Evolutionary conservation across 495 filamentous ascomycete species (phyloP).

Genomic region (Penicilliopsis zonata): DNA sequence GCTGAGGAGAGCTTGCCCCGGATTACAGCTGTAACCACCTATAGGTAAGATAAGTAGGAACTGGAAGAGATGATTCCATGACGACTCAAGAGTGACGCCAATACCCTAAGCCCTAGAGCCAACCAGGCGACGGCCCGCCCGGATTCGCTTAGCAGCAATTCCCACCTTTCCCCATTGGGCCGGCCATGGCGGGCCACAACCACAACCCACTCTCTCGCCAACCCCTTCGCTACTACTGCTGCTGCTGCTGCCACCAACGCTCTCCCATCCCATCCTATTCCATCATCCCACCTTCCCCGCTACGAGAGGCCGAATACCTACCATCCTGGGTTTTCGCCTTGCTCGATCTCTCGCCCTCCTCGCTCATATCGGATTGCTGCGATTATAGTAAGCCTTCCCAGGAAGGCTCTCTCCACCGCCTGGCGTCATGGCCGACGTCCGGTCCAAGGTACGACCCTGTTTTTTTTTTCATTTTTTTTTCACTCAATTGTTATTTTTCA

Average conservation of each 20-base stretch:
- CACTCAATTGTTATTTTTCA: not conserved
- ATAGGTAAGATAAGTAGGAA: too few species aligned
- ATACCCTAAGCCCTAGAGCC: constrained; percentile 21
- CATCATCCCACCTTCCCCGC: constrained; percentile 16
- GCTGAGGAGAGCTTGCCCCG: too few species aligned
- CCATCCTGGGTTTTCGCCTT: constrained; percentile 27
- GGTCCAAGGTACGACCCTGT: constrained; percentile 36
- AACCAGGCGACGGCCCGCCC: constrained; percentile 6
- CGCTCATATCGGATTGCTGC: constrained; percentile 22
- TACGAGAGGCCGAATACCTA: constrained; percentile 21
- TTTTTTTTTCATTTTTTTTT: not conserved
- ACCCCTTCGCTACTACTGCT: constrained; percentile 8
- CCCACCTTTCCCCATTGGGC: constrained; percentile 16
- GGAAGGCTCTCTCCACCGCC: constrained; percentile 35
- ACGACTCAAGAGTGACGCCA: constrained; percentile 10
- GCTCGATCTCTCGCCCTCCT: constrained; percentile 14
- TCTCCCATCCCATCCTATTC: constrained; percentile 13
- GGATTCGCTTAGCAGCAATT: constrained; percentile 18
- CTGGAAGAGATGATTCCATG: constrained; percentile 11
- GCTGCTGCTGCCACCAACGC: too few species aligned
- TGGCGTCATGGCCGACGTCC: constrained; percentile 41
- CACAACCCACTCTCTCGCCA: constrained; percentile 13
- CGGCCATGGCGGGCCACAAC: constrained; percentile 7
- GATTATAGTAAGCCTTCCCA: constrained; percentile 36
- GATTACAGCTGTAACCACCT: too few species aligned